Evolutionary conservation across 345 rosid species (phyloP).

Genomic region (Atalantia buxifolia): DNA sequence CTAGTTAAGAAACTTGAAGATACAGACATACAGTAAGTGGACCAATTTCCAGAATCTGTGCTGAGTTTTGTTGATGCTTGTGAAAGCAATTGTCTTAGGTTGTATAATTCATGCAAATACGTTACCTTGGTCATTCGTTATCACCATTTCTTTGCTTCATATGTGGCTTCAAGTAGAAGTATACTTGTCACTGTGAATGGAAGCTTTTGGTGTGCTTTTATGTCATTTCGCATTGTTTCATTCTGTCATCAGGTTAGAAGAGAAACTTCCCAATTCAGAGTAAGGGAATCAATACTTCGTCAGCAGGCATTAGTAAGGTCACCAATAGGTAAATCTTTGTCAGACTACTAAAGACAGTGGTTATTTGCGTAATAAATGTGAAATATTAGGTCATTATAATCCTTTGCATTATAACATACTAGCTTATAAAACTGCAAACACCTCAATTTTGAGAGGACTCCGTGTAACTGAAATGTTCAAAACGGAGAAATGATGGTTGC

Average conservation of each 20-base stretch:
- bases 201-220: not conserved
- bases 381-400: not conserved
- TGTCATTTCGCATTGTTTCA: not conserved
- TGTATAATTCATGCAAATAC: not conserved
- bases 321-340: constrained; percentile 63
- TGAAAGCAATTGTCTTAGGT: not conserved
- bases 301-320: constrained; percentile 58
- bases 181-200: not conserved
- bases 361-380: constrained; percentile 53
- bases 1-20: constrained; percentile 75
- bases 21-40: constrained; percentile 68
- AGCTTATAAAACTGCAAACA: constrained; percentile 14
- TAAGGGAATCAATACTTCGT: constrained; percentile 68
- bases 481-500: constrained; percentile 70
- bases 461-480: constrained; percentile 61
- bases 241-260: constrained; percentile 38
- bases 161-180: not conserved
- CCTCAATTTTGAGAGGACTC: constrained; percentile 68
- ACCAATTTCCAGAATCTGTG: constrained; percentile 88
- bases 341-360: constrained; percentile 62
- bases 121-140: not conserved
- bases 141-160: not conserved
- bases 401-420: constrained; percentile 6
- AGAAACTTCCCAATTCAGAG: constrained; percentile 52
- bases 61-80: constrained; percentile 67